phyloP scores from a whole-genome alignment of 768 basidiomycete species.

The Suillus tomentosus region DNA sequence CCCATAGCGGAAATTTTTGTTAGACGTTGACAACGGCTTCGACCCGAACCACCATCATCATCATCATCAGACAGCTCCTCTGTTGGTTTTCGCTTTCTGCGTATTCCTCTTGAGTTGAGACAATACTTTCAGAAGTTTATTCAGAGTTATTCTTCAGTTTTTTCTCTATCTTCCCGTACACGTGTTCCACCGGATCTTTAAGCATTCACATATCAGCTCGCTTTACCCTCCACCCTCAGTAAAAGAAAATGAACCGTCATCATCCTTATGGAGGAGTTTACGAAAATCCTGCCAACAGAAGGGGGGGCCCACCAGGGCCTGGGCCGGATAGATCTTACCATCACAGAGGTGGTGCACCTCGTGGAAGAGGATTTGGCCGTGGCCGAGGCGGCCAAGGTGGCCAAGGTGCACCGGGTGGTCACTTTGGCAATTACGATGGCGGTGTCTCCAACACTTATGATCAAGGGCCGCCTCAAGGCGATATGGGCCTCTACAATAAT shows the following conservation, averaged over 20 bases:
- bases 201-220: constrained; percentile 10
- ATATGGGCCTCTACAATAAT: constrained; percentile 66
- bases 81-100: constrained; percentile 20
- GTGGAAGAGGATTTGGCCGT: constrained; percentile 51
- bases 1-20: constrained; percentile 34
- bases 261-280: constrained; percentile 75
- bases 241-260: constrained; percentile 76
- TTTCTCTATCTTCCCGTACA: constrained; percentile 5
- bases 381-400: constrained; percentile 46
- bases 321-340: constrained; percentile 72
- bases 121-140: constrained; percentile 23
- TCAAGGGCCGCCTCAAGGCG: constrained; percentile 63
- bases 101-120: constrained; percentile 28
- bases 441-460: constrained; percentile 58
- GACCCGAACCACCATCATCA: constrained; percentile 42
- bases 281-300: constrained; percentile 57
- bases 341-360: constrained; percentile 51
- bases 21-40: constrained; percentile 17
- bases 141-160: constrained; percentile 18
- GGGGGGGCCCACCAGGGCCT: constrained; percentile 68
- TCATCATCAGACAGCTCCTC: constrained; percentile 19
- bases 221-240: not conserved
- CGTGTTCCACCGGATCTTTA: constrained; percentile 11
- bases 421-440: constrained; percentile 57
- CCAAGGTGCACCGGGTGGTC: constrained; percentile 22